These are phyloP conservation scores for Tuber microsphaerosporum DNA, from an alignment of 495 filamentous ascomycete genomes.

Conservation along the genomic window DNA sequence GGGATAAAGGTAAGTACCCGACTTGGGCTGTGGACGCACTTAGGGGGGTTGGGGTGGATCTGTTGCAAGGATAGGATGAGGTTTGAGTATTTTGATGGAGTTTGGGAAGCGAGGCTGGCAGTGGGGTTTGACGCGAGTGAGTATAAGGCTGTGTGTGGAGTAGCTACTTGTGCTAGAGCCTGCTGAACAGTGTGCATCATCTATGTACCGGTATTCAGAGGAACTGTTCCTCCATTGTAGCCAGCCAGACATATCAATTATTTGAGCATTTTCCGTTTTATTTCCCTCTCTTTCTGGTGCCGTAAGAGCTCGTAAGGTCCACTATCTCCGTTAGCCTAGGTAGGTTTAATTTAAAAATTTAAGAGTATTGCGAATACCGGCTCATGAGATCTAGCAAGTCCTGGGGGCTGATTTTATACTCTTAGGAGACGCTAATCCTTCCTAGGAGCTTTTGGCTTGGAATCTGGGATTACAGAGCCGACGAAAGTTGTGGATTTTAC, in stretches of 20 bases:
- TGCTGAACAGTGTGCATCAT: not conserved
- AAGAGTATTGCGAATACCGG: no score
- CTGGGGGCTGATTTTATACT: no score
- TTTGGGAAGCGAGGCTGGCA: not conserved
- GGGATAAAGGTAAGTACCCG: slow-evolving; percentile 62
- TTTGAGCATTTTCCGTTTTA: not conserved
- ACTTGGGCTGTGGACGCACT: slow-evolving; percentile 81
- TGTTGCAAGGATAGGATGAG: slow-evolving; percentile 47
- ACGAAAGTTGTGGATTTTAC: no score
- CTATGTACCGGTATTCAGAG: not conserved
- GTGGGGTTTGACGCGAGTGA: not conserved
- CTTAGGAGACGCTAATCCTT: no score
- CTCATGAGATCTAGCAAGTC: no score
- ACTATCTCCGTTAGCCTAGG: no score
- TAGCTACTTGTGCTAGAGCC: not conserved
- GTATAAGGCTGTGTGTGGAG: not conserved
- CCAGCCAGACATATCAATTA: not conserved
- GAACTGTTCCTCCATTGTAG: not conserved
- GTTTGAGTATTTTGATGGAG: slow-evolving; percentile 3
- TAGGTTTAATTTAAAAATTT: no score
- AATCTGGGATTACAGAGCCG: no score
- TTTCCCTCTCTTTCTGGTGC: not conserved
- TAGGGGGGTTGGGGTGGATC: slow-evolving; percentile 72
- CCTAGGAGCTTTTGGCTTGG: no score
- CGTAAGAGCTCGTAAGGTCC: no score